Conservation (phyloP, 2,329 filamentous ascomycete species). For the Talaromyces sp. region DNA sequence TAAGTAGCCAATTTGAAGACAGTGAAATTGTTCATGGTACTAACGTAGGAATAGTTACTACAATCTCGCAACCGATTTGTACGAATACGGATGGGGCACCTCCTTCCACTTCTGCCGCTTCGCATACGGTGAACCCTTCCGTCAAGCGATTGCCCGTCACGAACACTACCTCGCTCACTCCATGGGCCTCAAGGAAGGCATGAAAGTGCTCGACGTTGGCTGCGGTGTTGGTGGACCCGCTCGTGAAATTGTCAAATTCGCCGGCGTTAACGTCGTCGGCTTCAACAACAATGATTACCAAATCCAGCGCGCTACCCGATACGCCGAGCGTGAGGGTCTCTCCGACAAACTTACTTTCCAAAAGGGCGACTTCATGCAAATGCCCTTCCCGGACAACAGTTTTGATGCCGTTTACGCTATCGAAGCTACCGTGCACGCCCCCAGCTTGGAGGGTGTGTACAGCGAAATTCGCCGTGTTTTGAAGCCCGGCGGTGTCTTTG, state of each 20-base stretch:
- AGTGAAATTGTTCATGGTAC: slow-evolving; percentile 12
- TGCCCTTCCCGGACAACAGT: slow-evolving; percentile 85
- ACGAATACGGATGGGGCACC: slow-evolving; percentile 95
- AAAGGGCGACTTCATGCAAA: slow-evolving; percentile 99
- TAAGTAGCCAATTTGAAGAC: slow-evolving; percentile 49
- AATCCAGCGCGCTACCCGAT: slow-evolving; percentile 85
- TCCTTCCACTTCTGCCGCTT: slow-evolving; percentile 98
- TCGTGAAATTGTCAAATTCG: slow-evolving; percentile 94
- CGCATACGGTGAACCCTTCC: slow-evolving; percentile 78
- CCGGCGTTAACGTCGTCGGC: slow-evolving; percentile 81
- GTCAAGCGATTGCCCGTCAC: slow-evolving; percentile 88
- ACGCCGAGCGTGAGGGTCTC: slow-evolving; percentile 77
- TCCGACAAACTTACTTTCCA: slow-evolving; percentile 76
- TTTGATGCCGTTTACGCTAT: slow-evolving; percentile 98
- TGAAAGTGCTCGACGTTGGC: slow-evolving; percentile 91
- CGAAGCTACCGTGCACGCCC: slow-evolving; percentile 93
- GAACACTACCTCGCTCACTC: slow-evolving; percentile 95
- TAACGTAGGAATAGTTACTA: slow-evolving; percentile 66
- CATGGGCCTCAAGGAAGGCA: slow-evolving; percentile 79
- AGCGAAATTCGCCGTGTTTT: slow-evolving; percentile 90
- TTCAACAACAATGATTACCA: slow-evolving; percentile 99
- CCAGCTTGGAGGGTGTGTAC: slow-evolving; percentile 86
- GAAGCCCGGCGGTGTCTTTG: slow-evolving; percentile 93
- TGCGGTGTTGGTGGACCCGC: slow-evolving; percentile 96
- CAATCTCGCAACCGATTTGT: slow-evolving; percentile 92